phyloP scores from a whole-genome alignment of 148 eudicot species.

The Rhododendron kiyosumense region DNA sequence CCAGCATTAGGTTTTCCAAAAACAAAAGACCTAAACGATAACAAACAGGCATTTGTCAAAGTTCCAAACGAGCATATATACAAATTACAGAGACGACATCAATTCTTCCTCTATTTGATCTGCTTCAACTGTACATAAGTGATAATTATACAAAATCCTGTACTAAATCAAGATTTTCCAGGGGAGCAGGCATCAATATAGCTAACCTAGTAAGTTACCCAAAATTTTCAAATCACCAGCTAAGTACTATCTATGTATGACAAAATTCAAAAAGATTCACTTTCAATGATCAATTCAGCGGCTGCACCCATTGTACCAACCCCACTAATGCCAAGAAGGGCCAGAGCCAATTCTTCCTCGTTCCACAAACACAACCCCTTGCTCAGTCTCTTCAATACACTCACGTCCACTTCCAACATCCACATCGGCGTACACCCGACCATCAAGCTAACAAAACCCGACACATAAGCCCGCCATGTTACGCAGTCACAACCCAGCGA shows the following conservation, averaged over 20 bases:
- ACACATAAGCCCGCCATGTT: slow-evolving; percentile 79
- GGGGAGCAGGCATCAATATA: not conserved
- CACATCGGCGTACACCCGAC: slow-evolving; percentile 68
- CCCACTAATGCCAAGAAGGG: slow-evolving; percentile 62
- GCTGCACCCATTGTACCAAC: slow-evolving; percentile 69
- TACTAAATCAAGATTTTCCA: not conserved
- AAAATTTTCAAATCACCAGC: slow-evolving; percentile 19
- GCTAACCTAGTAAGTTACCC: slow-evolving; percentile 6
- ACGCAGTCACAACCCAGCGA: slow-evolving; percentile 71
- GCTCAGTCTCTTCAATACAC: slow-evolving; percentile 63
- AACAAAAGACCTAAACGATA: not conserved
- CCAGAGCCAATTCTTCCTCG: slow-evolving; percentile 76
- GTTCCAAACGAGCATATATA: not conserved
- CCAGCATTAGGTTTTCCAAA: not conserved
- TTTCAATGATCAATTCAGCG: slow-evolving; percentile 69
- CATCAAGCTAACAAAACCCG: slow-evolving; percentile 74
- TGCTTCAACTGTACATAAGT: not conserved
- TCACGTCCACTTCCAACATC: slow-evolving; percentile 66
- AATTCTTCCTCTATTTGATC: not conserved
- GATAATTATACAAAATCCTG: not conserved
- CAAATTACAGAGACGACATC: not conserved
- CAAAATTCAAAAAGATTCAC: slow-evolving; percentile 14
- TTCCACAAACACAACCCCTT: slow-evolving; percentile 59
- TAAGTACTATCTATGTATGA: slow-evolving; percentile 16
- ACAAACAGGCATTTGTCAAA: not conserved